Conservation (phyloP, 169 alveolate species). For the Plasmodium ovale region DNA sequence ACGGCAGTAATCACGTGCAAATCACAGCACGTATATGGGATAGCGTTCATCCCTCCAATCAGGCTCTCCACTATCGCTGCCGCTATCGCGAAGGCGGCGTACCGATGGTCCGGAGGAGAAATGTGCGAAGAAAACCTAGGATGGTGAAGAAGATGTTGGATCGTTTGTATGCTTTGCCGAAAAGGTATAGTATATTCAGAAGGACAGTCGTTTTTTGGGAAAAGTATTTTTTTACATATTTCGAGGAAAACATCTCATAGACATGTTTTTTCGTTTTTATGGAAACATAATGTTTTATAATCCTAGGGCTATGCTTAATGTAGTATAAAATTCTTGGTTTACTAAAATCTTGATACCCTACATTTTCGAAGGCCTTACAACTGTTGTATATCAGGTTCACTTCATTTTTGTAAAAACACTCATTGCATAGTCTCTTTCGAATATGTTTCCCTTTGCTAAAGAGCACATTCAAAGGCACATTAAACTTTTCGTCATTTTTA, state of each 20-base stretch:
- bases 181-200: not conserved
- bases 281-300: conserved; percentile 24
- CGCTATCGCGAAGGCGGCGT: not conserved
- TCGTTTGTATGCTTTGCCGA: conserved; percentile 7
- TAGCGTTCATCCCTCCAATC: too few relatives aligned
- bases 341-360: not conserved
- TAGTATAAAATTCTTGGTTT: conserved; percentile 8
- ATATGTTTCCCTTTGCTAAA: conserved; percentile 49
- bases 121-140: conserved; percentile 20
- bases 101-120: conserved; percentile 38
- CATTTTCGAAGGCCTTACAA: conserved; percentile 63
- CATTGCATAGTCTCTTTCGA: conserved; percentile 57
- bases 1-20: not conserved
- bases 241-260: conserved; percentile 2
- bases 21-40: not conserved
- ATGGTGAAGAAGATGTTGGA: not conserved
- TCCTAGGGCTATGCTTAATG: conserved; percentile 18
- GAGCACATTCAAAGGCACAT: conserved; percentile 39
- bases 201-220: not conserved
- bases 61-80: too few relatives aligned
- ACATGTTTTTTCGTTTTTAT: not conserved
- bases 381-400: conserved; percentile 46
- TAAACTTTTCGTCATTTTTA: conserved; percentile 29
- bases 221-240: not conserved
- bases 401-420: conserved; percentile 70